Percentiles rank a stretch among this genome's conserved stretches.
These are phyloP conservation scores for Dipteronia sinensis DNA, from an alignment of 345 rosid species.

Conservation along the genomic window DNA sequence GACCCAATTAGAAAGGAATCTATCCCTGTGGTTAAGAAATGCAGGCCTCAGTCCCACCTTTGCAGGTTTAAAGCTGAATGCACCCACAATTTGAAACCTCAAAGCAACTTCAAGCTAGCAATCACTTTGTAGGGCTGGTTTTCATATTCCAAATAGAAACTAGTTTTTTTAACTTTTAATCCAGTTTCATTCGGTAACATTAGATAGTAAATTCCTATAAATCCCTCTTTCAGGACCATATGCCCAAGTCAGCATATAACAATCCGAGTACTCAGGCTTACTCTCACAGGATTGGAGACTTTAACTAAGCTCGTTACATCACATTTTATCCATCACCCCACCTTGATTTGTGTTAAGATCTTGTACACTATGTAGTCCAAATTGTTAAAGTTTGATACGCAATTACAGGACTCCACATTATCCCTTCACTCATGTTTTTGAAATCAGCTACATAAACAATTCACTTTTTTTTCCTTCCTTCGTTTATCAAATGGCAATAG, in stretches of 20 bases:
- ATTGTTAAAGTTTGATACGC: no score
- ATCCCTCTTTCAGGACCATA: not conserved
- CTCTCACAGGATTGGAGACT: not conserved
- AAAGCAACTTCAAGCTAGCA: not conserved
- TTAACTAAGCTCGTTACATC: not conserved
- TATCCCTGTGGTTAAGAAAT: not conserved
- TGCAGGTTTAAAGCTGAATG: not conserved
- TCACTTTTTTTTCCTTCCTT: no score
- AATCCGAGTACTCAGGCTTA: not conserved
- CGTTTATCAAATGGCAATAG: not conserved
- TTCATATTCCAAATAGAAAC: not conserved
- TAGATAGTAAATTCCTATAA: not conserved
- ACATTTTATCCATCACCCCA: not conserved
- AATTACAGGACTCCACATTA: no score
- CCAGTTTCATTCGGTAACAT: not conserved
- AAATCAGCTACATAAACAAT: not conserved
- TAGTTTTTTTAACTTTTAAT: not conserved
- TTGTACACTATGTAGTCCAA: no score
- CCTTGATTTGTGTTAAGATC: no score
- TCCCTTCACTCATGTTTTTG: no score
- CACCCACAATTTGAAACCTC: not conserved
- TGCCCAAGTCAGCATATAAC: not conserved
- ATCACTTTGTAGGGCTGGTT: not conserved
- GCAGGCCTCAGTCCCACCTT: not conserved
- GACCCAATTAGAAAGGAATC: not conserved